phyloP scores from a whole-genome alignment of 2,329 filamentous ascomycete species.

The Beauveria scarabaeidicola region DNA sequence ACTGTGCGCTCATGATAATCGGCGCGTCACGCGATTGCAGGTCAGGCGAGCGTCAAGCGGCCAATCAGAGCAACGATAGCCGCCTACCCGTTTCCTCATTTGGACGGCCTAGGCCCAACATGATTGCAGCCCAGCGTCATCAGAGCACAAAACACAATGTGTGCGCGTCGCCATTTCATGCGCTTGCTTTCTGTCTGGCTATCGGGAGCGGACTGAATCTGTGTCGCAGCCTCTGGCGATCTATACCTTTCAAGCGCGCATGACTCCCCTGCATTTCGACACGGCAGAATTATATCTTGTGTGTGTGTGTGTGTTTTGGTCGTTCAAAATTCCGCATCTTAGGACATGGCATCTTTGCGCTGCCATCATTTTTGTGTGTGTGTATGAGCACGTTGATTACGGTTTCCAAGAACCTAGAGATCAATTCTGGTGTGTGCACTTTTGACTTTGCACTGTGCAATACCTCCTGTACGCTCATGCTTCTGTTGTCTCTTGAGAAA shows the following conservation, averaged over 20 bases:
- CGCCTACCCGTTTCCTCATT: constrained; percentile 7
- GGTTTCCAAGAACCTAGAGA: neutral
- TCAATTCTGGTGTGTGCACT: neutral
- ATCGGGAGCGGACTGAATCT: neutral
- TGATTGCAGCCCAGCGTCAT: neutral
- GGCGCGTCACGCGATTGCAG: neutral
- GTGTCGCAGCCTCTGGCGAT: too few species aligned
- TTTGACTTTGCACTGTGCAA: neutral
- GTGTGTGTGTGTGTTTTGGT: neutral
- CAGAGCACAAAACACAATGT: neutral
- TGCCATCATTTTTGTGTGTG: neutral
- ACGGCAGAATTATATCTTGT: neutral
- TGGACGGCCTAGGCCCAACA: constrained; percentile 5
- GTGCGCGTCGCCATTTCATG: neutral
- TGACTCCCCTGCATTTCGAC: neutral
- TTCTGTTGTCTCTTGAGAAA: constrained; percentile 9
- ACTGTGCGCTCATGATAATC: neutral
- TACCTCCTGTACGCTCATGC: neutral
- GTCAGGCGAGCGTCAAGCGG: neutral
- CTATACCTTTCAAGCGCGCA: neutral
- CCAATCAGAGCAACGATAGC: constrained; percentile 2
- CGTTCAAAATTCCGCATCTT: neutral
- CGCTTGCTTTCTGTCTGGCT: neutral
- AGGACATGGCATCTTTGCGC: neutral
- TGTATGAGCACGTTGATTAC: neutral